A percentile compares a stretch with the other conserved stretches of the same genome.
Conservation (phyloP, 441 rosid genomes). For the Corymbia citriodora region DNA sequence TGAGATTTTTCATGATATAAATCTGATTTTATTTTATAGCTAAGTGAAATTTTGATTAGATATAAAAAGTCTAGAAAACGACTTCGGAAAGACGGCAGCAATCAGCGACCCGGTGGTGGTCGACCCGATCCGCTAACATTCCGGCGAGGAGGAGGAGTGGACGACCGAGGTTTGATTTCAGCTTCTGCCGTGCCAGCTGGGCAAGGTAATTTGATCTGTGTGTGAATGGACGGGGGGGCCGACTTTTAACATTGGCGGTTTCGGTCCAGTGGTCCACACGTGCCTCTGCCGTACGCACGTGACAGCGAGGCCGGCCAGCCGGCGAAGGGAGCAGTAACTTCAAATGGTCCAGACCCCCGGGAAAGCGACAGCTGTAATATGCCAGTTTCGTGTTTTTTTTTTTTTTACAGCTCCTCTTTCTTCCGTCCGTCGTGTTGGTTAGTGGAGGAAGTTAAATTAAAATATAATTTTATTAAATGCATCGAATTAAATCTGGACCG, state of each 20-base stretch:
- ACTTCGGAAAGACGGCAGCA: not conserved
- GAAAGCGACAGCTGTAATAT: not conserved
- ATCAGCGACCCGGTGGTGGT: not conserved
- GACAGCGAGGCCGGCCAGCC: not conserved
- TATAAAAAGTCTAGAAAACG: not conserved
- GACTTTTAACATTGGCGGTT: not conserved
- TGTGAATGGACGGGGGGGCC: no score
- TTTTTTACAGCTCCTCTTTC: not conserved
- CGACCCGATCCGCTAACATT: not conserved
- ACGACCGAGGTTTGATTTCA: no score
- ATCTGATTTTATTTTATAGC: not conserved
- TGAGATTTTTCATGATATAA: no score
- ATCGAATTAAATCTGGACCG: not conserved
- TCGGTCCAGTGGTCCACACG: not conserved
- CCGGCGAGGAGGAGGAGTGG: not conserved
- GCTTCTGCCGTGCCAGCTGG: not conserved
- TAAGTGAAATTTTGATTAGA: not conserved
- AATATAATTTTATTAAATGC: not conserved
- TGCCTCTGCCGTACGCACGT: not conserved
- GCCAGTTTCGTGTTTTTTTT: not conserved
- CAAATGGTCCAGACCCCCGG: not conserved
- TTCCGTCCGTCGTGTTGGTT: not conserved
- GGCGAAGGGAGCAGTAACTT: not conserved
- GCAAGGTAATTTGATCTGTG: not conserved
- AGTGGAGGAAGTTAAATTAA: not conserved